Evolutionary conservation across 192 early-diverging fungal species (phyloP).

Genomic region (Coemansia sp.): DNA sequence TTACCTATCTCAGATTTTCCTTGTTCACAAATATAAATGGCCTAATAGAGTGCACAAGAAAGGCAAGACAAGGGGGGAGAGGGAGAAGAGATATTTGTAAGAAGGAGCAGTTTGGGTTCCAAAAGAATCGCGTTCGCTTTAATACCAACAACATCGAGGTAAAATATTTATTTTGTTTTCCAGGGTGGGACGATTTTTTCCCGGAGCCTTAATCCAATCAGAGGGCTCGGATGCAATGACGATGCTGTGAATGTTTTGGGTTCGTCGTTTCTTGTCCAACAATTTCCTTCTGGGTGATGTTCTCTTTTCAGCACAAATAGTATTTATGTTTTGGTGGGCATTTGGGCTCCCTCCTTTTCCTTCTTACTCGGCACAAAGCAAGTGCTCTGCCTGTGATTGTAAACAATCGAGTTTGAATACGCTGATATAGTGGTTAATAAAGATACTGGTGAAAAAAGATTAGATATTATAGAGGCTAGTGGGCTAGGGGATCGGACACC

Average conservation of each 20-base stretch:
- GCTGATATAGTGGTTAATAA: neutral
- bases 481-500: constrained; percentile 1
- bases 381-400: too few relatives aligned
- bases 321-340: neutral
- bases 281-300: neutral
- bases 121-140: too few relatives aligned
- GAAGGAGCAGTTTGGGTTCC: too few relatives aligned
- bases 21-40: neutral
- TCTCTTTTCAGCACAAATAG: neutral
- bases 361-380: neutral
- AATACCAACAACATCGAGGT: too few relatives aligned
- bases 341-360: neutral
- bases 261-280: too few relatives aligned
- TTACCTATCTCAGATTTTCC: neutral
- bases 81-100: neutral
- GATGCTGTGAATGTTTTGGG: neutral
- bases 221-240: neutral
- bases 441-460: neutral
- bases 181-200: neutral
- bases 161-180: neutral
- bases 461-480: neutral
- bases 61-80: neutral
- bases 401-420: too few relatives aligned
- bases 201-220: neutral
- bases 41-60: neutral